Percentiles rank a stretch among this genome's conserved stretches.
Evolutionary conservation across 352 stramenopile species (phyloP).

Genomic region (Phytophthora brassicae): DNA sequence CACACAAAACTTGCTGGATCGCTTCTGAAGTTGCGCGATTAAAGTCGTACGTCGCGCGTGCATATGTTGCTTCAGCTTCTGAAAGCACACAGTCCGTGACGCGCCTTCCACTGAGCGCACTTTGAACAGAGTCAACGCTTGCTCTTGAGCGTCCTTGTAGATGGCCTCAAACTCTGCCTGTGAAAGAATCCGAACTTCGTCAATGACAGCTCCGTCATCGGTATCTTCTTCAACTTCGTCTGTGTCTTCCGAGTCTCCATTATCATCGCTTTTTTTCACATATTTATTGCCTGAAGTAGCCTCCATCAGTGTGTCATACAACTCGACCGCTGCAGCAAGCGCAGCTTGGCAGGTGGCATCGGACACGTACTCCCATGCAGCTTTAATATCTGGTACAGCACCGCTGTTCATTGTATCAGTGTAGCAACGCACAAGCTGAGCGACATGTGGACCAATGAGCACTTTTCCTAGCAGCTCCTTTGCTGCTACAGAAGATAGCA

Average conservation of each 20-base stretch:
- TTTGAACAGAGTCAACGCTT: slow-evolving; percentile 69
- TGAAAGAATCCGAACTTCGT: slow-evolving; percentile 40
- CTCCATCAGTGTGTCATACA: slow-evolving; percentile 61
- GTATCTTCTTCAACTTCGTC: slow-evolving; percentile 30
- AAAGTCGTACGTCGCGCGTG: slow-evolving; percentile 53
- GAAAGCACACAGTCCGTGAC: slow-evolving; percentile 60
- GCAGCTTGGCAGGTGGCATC: slow-evolving; percentile 76
- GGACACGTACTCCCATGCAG: slow-evolving; percentile 81
- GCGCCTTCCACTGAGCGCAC: slow-evolving; percentile 67
- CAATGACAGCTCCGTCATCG: slow-evolving; percentile 16
- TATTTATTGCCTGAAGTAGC: slow-evolving; percentile 28
- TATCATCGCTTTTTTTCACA: slow-evolving; percentile 17
- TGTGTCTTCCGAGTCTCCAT: slow-evolving; percentile 25
- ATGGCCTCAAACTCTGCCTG: slow-evolving; percentile 75
- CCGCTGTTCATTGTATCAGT: slow-evolving; percentile 80
- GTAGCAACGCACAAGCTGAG: slow-evolving; percentile 66
- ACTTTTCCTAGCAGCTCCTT: slow-evolving; percentile 74
- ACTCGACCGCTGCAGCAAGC: slow-evolving; percentile 47
- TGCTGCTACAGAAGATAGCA: slow-evolving; percentile 52
- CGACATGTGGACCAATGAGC: slow-evolving; percentile 64
- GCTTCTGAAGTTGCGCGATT: slow-evolving; percentile 59
- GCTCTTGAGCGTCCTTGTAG: slow-evolving; percentile 76
- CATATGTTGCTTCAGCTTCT: slow-evolving; percentile 76
- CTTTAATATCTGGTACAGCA: slow-evolving; percentile 78
- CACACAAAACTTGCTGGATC: slow-evolving; percentile 57